Evolutionary conservation across 257 asterid species (phyloP).

Genomic region (Primulina eburnea): DNA sequence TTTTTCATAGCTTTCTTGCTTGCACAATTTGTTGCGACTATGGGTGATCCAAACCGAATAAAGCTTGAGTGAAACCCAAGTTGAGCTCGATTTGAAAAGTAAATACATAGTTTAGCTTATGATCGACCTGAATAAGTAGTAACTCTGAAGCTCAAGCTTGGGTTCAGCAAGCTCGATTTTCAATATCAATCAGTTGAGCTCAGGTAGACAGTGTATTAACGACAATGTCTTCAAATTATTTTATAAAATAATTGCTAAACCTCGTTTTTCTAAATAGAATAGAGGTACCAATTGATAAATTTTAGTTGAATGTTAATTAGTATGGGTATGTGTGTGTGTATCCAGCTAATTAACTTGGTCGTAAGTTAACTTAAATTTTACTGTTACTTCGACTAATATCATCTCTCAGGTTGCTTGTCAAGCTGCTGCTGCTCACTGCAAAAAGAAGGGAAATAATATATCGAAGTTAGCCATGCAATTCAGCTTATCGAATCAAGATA

Average conservation of each 20-base stretch:
- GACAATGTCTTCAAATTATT: not conserved
- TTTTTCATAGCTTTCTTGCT: not conserved
- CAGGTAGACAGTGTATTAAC: not conserved
- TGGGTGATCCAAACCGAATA: not conserved
- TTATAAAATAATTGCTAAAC: too few species aligned
- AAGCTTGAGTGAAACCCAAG: not conserved
- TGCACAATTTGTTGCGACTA: not conserved
- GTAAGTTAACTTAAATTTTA: conserved; percentile 14
- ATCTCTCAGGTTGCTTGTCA: conserved; percentile 68
- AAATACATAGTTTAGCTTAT: too few species aligned
- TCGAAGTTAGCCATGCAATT: conserved; percentile 82
- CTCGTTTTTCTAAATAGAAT: too few species aligned
- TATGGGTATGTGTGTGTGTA: too few species aligned
- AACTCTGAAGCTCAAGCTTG: not conserved
- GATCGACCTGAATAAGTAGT: not conserved
- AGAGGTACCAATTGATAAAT: too few species aligned
- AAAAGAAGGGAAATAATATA: conserved; percentile 62
- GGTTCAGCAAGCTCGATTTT: not conserved
- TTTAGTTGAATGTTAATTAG: too few species aligned
- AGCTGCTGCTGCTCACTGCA: conserved; percentile 75
- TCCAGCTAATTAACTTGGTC: too few species aligned
- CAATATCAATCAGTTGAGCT: not conserved
- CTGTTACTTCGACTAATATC: not conserved
- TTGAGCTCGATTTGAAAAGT: not conserved
- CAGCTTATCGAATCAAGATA: conserved; percentile 72